Conservation (phyloP, 2,329 filamentous ascomycete genomes). For the Dothideomycetidae sp. region DNA sequence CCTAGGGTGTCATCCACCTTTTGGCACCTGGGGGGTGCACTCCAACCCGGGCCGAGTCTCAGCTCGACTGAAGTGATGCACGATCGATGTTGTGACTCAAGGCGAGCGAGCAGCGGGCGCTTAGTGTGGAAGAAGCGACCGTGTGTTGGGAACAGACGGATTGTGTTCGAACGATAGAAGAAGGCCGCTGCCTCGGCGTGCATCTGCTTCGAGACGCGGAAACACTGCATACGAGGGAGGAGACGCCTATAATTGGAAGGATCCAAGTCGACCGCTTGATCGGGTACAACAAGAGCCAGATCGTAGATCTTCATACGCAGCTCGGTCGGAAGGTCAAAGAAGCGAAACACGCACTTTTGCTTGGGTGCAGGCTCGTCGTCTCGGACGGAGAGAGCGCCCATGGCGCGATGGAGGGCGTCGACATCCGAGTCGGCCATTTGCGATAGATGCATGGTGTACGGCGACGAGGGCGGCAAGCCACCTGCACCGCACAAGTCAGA, state of each 20-base stretch:
- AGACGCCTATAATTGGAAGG: constrained; percentile 50
- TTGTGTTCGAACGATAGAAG: constrained; percentile 47
- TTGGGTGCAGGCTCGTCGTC: constrained; percentile 8
- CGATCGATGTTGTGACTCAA: constrained; percentile 46
- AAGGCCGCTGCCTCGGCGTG: constrained; percentile 49
- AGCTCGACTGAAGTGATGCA: constrained; percentile 52
- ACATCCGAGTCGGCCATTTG: constrained; percentile 18
- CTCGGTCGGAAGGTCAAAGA: constrained; percentile 55
- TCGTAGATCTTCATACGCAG: constrained; percentile 56
- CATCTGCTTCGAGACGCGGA: constrained; percentile 47
- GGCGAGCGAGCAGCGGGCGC: constrained; percentile 52
- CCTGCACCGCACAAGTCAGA: constrained; percentile 6
- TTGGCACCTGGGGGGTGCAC: constrained; percentile 55
- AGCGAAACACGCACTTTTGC: constrained; percentile 38
- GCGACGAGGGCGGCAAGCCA: constrained; percentile 4
- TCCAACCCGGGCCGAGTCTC: constrained; percentile 60
- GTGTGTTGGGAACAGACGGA: constrained; percentile 53
- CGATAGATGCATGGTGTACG: constrained; percentile 6
- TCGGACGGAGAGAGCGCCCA: constrained; percentile 13
- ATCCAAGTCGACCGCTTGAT: constrained; percentile 48
- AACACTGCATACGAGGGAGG: constrained; percentile 41
- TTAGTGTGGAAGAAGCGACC: constrained; percentile 59
- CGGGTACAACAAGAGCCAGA: constrained; percentile 43
- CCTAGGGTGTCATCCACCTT: constrained; percentile 51
- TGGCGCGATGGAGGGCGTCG: constrained; percentile 13